phyloP scores from a whole-genome alignment of 768 basidiomycete genomes.

The Cantharellus cinnabarinus region DNA sequence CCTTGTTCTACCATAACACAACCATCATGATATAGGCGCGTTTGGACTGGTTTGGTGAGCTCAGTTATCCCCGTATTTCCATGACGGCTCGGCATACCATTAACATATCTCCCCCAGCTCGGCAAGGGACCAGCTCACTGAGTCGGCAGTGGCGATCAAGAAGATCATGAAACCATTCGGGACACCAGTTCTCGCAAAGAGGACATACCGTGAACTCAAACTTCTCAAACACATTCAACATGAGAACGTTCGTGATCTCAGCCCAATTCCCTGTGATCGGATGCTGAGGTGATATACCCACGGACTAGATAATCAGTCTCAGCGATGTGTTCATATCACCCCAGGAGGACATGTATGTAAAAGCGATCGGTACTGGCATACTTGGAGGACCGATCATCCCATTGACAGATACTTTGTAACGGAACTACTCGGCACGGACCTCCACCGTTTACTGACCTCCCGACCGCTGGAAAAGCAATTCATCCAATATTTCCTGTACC shows the following conservation, averaged over 20 bases:
- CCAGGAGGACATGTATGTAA: conserved; percentile 73
- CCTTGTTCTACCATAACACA: neutral
- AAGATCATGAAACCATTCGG: conserved; percentile 99
- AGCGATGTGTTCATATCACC: conserved; percentile 99
- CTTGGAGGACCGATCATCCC: neutral
- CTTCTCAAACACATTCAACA: conserved; percentile 86
- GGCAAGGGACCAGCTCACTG: conserved; percentile 86
- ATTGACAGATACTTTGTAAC: conserved; percentile 84
- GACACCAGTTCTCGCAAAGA: conserved; percentile 92
- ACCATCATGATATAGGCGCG: conserved; percentile 35
- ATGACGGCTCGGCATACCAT: neutral
- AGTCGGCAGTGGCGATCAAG: conserved; percentile 91
- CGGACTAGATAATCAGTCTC: conserved; percentile 77
- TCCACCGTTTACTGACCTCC: conserved; percentile 90
- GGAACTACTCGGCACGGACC: conserved; percentile 91
- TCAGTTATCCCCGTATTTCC: conserved; percentile 11
- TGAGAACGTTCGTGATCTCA: conserved; percentile 5
- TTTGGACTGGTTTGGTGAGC: conserved; percentile 91
- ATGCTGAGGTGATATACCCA: neutral
- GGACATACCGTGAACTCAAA: conserved; percentile 95
- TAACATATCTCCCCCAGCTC: conserved; percentile 30
- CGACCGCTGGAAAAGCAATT: conserved; percentile 98
- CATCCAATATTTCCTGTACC: conserved; percentile 98
- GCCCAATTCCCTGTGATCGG: neutral
- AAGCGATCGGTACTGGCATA: too few relatives aligned